Base-by-base conservation (phyloP, 1,284 basidiomycete genomes). In the Cutaneotrichosporon dermatis region DNA sequence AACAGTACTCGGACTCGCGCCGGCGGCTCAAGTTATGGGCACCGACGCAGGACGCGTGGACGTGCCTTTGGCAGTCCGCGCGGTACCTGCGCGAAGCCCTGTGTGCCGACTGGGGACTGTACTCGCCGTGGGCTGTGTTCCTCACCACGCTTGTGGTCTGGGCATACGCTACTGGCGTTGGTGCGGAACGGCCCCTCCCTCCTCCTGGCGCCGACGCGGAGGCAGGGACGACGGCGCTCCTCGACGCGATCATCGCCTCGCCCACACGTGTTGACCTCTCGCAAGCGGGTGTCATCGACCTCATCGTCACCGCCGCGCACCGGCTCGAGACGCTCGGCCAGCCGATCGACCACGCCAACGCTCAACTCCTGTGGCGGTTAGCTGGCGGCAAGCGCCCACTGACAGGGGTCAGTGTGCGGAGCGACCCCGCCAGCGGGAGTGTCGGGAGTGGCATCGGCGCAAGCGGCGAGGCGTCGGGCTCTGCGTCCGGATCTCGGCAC, bases 31-130 rank as follows among this genome's bases (percentile, higher is more conserved):
- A 64, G 12, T 54, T 74, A 3, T 76, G 74, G 74, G 65, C 59
- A 36, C 69, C 71, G 35, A 71, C 69, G 3, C 66, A 67, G 6
- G 71, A 76, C 58, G 69, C 74, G 9, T 74, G 72, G 68, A 74
- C 69, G 7, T 76, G 74, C 51, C 61, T 76, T 3, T 74, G 72
- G 74, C 72, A 74, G 58, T 70, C 62, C n/a, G 66, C 71, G 12
- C 57, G 71, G 39, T 76, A 70, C 57, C 66, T 76, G 5, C 70
- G 70, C 35, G 63, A 68, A 16, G 58, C 69, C 1, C 51, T 76
- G n/a, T 62, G 61, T 10, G 64, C 59, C 43, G 68, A 71, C 53
- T 73, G 71, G 71, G 72, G 74, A 0, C 61, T 74, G 8, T 72
- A 74, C 59, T 62, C 74, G 4, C 59, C 69, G 6, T 74, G 71